Conservation (phyloP, 352 stramenopile genomes). For the Phytophthora crassamura region DNA sequence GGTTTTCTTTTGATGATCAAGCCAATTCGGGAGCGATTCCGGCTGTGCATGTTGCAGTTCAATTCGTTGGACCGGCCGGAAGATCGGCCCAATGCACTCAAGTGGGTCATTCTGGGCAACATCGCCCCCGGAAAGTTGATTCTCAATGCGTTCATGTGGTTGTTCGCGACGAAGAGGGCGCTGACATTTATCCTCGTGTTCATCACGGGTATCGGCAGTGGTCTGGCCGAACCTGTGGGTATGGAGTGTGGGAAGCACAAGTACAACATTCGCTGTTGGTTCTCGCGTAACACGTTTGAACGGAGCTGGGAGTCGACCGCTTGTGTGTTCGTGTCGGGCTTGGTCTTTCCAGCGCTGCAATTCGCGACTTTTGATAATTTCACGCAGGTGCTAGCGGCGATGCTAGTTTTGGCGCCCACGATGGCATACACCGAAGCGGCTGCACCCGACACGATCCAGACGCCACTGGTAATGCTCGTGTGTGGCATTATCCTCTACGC, state of each 20-base stretch:
- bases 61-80: conserved; percentile 88
- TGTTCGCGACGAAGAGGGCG: conserved; percentile 58
- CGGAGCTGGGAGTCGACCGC: conserved; percentile 83
- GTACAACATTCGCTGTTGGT: conserved; percentile 85
- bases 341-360: conserved; percentile 81
- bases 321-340: conserved; percentile 79
- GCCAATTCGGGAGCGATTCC: conserved; percentile 22
- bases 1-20: conserved; percentile 79
- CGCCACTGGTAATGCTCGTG: conserved; percentile 82
- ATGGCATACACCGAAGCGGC: conserved; percentile 88
- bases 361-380: conserved; percentile 83
- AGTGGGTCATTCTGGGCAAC: conserved; percentile 83
- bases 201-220: conserved; percentile 83
- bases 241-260: conserved; percentile 87
- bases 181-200: conserved; percentile 84
- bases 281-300: conserved; percentile 86
- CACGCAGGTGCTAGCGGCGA: conserved; percentile 74
- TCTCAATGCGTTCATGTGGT: conserved; percentile 87
- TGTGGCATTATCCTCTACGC: conserved; percentile 75
- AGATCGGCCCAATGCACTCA: conserved; percentile 84
- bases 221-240: conserved; percentile 76
- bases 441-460: conserved; percentile 87
- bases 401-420: conserved; percentile 78
- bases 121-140: conserved; percentile 75
- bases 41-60: conserved; percentile 91